These are phyloP conservation scores for Ilyonectria sp. DNA, from an alignment of 2,329 filamentous ascomycete species.

Conservation along the genomic window DNA sequence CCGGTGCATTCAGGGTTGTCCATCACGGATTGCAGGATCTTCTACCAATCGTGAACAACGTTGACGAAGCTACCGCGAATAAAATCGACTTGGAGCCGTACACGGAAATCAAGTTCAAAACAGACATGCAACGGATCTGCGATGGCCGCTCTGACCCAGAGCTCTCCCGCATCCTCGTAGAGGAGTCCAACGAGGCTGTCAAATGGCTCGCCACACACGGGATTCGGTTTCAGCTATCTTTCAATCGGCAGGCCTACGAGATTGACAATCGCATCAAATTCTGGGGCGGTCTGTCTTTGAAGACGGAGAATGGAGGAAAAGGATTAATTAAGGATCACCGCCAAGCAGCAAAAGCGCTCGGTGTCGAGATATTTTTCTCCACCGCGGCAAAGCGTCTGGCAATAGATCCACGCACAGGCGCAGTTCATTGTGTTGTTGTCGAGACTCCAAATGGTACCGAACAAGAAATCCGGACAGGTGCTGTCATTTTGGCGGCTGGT, in stretches of 20 bases:
- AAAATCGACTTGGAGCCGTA: slow-evolving; percentile 74
- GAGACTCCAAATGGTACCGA: slow-evolving; percentile 50
- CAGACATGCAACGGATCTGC: slow-evolving; percentile 72
- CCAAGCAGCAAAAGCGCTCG: slow-evolving; percentile 58
- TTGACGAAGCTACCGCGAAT: slow-evolving; percentile 59
- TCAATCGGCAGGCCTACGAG: slow-evolving; percentile 77
- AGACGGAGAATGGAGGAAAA: slow-evolving; percentile 72
- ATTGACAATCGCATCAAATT: slow-evolving; percentile 74
- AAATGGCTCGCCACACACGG: slow-evolving; percentile 71
- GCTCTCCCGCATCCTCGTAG: slow-evolving; percentile 65
- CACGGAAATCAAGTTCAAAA: slow-evolving; percentile 65
- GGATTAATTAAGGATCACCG: slow-evolving; percentile 68
- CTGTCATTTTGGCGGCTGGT: slow-evolving; percentile 71
- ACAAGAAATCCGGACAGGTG: slow-evolving; percentile 52
- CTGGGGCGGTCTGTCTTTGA: slow-evolving; percentile 77
- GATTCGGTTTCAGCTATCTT: slow-evolving; percentile 71
- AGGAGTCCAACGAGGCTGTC: slow-evolving; percentile 64
- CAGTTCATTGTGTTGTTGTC: slow-evolving; percentile 31
- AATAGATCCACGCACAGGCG: not conserved
- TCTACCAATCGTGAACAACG: slow-evolving; percentile 74
- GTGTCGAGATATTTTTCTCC: slow-evolving; percentile 62
- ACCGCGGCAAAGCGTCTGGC: slow-evolving; percentile 49
- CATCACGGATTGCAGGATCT: slow-evolving; percentile 71
- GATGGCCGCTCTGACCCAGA: slow-evolving; percentile 65
- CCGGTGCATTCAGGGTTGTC: slow-evolving; percentile 73